A percentile compares a stretch with the other conserved stretches of the same genome.
Conservation (phyloP, 2,329 filamentous ascomycete species). For the Fusarium stilboides region DNA sequence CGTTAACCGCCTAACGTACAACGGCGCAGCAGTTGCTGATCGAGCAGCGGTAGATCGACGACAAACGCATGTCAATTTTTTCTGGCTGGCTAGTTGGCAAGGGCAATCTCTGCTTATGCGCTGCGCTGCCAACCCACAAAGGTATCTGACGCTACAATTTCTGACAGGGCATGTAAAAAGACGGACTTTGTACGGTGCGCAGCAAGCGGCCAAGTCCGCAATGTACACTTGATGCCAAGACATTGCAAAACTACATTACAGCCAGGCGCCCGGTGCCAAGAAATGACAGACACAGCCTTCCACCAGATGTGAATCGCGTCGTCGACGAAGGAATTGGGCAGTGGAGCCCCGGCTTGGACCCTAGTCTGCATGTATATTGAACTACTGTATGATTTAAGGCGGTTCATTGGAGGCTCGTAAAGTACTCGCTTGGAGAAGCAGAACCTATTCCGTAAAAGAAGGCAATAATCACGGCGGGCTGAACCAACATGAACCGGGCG, state of each 20-base stretch:
- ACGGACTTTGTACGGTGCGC: slow-evolving; percentile 12
- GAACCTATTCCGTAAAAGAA: slow-evolving; percentile 19
- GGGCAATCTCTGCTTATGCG: not conserved
- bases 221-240: slow-evolving; percentile 22
- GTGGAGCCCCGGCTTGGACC: slow-evolving; percentile 37
- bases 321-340: slow-evolving; percentile 37
- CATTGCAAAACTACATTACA: slow-evolving; percentile 10
- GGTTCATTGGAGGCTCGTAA: slow-evolving; percentile 41
- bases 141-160: not conserved
- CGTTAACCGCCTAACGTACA: slow-evolving; percentile 17
- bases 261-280: slow-evolving; percentile 22
- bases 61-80: not conserved
- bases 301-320: slow-evolving; percentile 24
- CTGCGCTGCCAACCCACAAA: not conserved
- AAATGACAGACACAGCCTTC: slow-evolving; percentile 27
- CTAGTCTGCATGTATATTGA: slow-evolving; percentile 13
- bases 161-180: slow-evolving; percentile 2
- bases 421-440: slow-evolving; percentile 2
- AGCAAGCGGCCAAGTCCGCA: slow-evolving; percentile 34
- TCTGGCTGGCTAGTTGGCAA: not conserved
- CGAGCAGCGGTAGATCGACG: slow-evolving; percentile 1
- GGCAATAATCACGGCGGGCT: slow-evolving; percentile 12
- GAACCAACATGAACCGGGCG: slow-evolving; percentile 14
- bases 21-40: not conserved
- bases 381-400: slow-evolving; percentile 38